phyloP scores from a whole-genome alignment of 805 yeast species.

The Komagataella populi region DNA sequence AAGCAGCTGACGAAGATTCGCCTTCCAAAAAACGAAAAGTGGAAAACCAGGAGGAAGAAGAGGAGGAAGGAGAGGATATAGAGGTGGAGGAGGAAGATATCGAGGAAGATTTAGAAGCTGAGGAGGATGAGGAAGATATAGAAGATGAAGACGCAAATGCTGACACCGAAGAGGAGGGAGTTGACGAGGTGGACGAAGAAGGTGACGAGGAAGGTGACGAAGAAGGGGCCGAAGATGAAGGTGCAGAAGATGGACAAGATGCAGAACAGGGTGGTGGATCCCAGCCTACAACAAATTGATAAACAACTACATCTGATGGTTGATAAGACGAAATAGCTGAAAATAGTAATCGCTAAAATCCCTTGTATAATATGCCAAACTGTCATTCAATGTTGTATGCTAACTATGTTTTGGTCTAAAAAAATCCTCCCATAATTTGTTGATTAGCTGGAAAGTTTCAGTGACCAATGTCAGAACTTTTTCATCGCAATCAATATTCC shows the following conservation, averaged over 20 bases:
- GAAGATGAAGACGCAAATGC: slow-evolving; percentile 13
- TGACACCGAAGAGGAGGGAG: slow-evolving; percentile 11
- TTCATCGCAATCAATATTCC: slow-evolving; percentile 4
- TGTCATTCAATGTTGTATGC: background rate
- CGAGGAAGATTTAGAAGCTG: slow-evolving; percentile 11
- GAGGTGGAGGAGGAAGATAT: slow-evolving; percentile 15
- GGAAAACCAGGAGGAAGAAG: slow-evolving; percentile 9
- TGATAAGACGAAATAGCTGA: background rate
- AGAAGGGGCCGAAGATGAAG: slow-evolving; percentile 5
- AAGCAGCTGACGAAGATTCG: slow-evolving; percentile 10
- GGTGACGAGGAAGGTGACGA: no score
- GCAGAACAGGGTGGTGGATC: background rate
- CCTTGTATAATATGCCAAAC: background rate
- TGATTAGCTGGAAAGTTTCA: slow-evolving; percentile 26
- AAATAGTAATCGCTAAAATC: background rate
- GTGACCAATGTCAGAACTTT: slow-evolving; percentile 15
- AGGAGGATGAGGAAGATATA: slow-evolving; percentile 13
- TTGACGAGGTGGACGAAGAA: slow-evolving; percentile 10
- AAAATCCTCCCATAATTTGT: slow-evolving; percentile 20
- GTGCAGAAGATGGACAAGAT: slow-evolving; percentile 4
- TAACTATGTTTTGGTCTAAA: background rate
- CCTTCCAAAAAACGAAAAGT: slow-evolving; percentile 9
- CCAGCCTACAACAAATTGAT: background rate
- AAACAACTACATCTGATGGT: background rate
- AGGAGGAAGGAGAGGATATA: slow-evolving; percentile 14